A percentile compares a stretch with the other conserved stretches of the same genome.
Conservation (phyloP, 805 yeast species). For the Candida golubevii region DNA sequence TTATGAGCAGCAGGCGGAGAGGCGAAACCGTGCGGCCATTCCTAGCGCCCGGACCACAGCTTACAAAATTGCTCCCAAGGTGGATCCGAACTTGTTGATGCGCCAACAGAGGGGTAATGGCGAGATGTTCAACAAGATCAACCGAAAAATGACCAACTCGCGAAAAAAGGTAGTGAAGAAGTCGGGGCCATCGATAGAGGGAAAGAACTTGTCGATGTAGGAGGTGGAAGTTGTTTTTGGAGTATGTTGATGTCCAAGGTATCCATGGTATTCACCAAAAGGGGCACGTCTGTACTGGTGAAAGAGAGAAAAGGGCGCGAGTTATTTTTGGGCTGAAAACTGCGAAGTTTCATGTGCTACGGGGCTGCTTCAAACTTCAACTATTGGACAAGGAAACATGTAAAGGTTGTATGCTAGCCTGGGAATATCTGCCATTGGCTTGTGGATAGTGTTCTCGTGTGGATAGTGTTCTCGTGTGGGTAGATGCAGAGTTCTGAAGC, state of each 20-base stretch:
- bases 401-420: too few species aligned
- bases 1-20: slow-evolving; percentile 85
- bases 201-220: slow-evolving; percentile 48
- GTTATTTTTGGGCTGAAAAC: too few species aligned
- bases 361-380: too few species aligned
- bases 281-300: background rate
- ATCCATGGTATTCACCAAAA: too few species aligned
- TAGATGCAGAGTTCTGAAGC: too few species aligned
- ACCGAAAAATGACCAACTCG: slow-evolving; percentile 49
- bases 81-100: slow-evolving; percentile 47
- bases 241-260: too few species aligned
- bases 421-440: too few species aligned
- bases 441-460: too few species aligned
- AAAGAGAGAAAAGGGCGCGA: too few species aligned
- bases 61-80: slow-evolving; percentile 85
- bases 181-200: slow-evolving; percentile 78
- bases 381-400: too few species aligned
- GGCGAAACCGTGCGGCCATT: slow-evolving; percentile 92
- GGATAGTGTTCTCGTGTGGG: too few species aligned
- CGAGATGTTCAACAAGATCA: slow-evolving; percentile 78
- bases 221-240: background rate
- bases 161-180: slow-evolving; percentile 51
- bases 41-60: slow-evolving; percentile 89
- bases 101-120: slow-evolving; percentile 52
- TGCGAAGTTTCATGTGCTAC: too few species aligned